Evolutionary conservation across 352 stramenopile species (phyloP).

Genomic region (Phytophthora meadii): DNA sequence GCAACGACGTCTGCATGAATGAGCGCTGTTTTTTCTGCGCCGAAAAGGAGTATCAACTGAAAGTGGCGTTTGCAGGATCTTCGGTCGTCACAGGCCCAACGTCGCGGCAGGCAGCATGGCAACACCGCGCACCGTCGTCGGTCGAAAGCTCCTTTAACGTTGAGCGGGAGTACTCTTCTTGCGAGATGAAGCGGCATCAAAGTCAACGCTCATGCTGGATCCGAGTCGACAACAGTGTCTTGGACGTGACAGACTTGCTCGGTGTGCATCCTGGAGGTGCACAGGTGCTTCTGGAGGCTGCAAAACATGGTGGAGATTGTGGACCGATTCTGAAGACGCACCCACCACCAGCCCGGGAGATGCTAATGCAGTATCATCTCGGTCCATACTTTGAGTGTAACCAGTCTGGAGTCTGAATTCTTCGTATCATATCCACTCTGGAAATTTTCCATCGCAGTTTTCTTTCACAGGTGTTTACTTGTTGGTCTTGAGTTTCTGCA

Average conservation of each 20-base stretch:
- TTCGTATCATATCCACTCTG: slow-evolving; percentile 8
- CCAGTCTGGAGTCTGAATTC: slow-evolving; percentile 31
- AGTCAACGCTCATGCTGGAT: slow-evolving; percentile 91
- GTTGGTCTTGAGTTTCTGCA: slow-evolving; percentile 67
- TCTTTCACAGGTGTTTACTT: slow-evolving; percentile 10
- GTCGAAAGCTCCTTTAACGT: slow-evolving; percentile 41
- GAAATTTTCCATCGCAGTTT: slow-evolving; percentile 2
- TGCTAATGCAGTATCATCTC: slow-evolving; percentile 66
- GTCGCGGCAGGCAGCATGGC: slow-evolving; percentile 30
- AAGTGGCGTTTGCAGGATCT: slow-evolving; percentile 51
- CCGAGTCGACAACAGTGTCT: slow-evolving; percentile 86
- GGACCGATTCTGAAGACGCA: slow-evolving; percentile 61
- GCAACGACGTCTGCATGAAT: slow-evolving; percentile 77
- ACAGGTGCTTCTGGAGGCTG: slow-evolving; percentile 63
- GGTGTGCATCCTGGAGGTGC: slow-evolving; percentile 88
- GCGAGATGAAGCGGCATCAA: slow-evolving; percentile 88
- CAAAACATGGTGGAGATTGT: slow-evolving; percentile 61
- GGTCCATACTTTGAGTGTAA: slow-evolving; percentile 73
- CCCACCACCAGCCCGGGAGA: slow-evolving; percentile 44
- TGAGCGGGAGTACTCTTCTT: slow-evolving; percentile 85
- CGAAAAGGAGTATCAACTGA: slow-evolving; percentile 79
- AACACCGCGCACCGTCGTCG: slow-evolving; percentile 35
- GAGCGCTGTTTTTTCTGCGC: slow-evolving; percentile 75
- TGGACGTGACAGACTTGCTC: slow-evolving; percentile 93
- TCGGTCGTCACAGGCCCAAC: slow-evolving; percentile 27